Conservation (phyloP, 2,329 filamentous ascomycete species). For the Colletotrichum falcatum region DNA sequence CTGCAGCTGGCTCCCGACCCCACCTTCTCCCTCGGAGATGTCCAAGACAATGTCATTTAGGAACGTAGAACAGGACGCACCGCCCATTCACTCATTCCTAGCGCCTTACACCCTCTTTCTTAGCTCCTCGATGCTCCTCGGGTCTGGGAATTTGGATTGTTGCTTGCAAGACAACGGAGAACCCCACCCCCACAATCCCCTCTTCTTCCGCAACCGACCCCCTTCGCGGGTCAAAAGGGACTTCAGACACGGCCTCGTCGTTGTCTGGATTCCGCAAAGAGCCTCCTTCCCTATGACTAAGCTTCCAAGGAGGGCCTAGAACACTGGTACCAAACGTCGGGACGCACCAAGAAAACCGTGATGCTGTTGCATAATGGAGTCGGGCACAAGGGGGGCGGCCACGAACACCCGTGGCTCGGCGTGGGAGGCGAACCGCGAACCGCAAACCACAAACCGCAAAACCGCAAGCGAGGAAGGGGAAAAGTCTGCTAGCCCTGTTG, state of each 20-base stretch:
- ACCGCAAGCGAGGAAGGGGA: not conserved
- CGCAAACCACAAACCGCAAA: conserved; percentile 6
- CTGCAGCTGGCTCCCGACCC: not conserved
- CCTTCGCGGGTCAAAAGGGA: not conserved
- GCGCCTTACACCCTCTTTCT: not conserved
- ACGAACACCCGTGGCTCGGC: not conserved
- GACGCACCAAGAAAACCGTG: not conserved
- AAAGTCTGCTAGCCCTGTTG: not conserved
- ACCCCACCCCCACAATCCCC: not conserved
- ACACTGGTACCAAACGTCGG: not conserved
- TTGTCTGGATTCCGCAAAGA: conserved; percentile 7
- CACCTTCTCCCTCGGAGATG: conserved; percentile 19
- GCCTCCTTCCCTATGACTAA: conserved; percentile 1
- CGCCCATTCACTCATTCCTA: conserved; percentile 6
- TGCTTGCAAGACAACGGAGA: not conserved
- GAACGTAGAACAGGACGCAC: conserved; percentile 5
- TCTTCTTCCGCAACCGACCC: not conserved
- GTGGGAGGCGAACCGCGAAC: not conserved
- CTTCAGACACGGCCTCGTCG: not conserved
- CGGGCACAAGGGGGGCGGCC: not conserved
- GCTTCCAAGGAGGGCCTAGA: conserved; percentile 1
- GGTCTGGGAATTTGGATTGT: not conserved
- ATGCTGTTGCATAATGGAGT: conserved; percentile 29
- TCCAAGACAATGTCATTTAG: not conserved
- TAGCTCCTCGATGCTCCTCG: not conserved